These are phyloP conservation scores for Neodidymelliopsis sp. DNA, from an alignment of 2,329 filamentous ascomycete genomes.

Conservation along the genomic window DNA sequence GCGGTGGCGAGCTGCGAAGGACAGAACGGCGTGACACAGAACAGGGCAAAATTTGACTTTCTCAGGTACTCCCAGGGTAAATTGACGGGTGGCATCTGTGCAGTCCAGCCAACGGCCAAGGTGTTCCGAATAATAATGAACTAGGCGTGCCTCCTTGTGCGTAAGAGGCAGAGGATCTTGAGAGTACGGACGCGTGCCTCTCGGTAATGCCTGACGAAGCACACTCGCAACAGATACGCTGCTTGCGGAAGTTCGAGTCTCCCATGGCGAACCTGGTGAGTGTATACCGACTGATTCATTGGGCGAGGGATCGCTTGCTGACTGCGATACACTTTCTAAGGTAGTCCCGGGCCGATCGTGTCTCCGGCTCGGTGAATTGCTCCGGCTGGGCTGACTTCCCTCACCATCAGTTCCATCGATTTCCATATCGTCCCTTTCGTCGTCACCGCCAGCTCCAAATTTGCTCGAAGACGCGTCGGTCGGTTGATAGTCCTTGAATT, in stretches of 20 bases:
- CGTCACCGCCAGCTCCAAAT: slow-evolving; percentile 13
- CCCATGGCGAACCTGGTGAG: slow-evolving; percentile 23
- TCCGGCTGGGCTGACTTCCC: slow-evolving; percentile 22
- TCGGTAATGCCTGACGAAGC: slow-evolving; percentile 13
- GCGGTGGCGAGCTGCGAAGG: slow-evolving; percentile 40
- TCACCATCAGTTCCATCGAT: slow-evolving; percentile 22
- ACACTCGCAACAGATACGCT: slow-evolving; percentile 22
- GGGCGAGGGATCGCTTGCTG: slow-evolving; percentile 21
- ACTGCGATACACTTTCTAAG: slow-evolving; percentile 20
- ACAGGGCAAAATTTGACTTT: slow-evolving; percentile 39
- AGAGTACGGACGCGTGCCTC: slow-evolving; percentile 11
- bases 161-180: slow-evolving; percentile 23
- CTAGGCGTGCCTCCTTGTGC: slow-evolving; percentile 34
- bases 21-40: slow-evolving; percentile 39
- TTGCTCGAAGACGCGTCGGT: slow-evolving; percentile 25
- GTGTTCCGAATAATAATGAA: slow-evolving; percentile 41
- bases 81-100: slow-evolving; percentile 41
- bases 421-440: slow-evolving; percentile 24
- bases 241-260: not conserved
- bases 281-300: slow-evolving; percentile 17
- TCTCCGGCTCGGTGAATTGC: slow-evolving; percentile 23
- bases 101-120: slow-evolving; percentile 45
- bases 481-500: slow-evolving; percentile 39
- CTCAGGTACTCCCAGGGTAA: slow-evolving; percentile 38
- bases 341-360: slow-evolving; percentile 14